phyloP scores from a whole-genome alignment of 1,284 basidiomycete species.

The Pterulicium gracile region DNA sequence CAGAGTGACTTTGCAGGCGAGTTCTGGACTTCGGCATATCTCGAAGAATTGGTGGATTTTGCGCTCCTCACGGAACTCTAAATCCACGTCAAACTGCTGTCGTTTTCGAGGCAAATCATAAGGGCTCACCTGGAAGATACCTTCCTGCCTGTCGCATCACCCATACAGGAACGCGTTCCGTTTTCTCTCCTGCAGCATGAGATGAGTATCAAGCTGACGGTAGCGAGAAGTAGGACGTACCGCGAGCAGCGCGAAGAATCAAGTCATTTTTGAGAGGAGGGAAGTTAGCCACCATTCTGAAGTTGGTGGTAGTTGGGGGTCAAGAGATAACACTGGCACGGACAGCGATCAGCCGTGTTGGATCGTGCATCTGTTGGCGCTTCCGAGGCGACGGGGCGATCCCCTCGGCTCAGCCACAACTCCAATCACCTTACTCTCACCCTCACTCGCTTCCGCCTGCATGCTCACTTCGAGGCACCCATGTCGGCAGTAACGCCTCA shows the following conservation, averaged over 20 bases:
- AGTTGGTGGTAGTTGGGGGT: background rate
- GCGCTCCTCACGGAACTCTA: constrained; percentile 82
- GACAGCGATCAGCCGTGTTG: background rate
- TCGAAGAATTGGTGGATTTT: constrained; percentile 87
- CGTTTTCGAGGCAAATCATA: background rate
- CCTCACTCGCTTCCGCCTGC: background rate
- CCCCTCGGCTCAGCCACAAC: background rate
- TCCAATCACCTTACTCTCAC: background rate
- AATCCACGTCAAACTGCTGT: constrained; percentile 3
- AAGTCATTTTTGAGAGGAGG: constrained; percentile 85
- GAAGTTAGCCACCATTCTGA: constrained; percentile 32
- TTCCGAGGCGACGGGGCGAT: background rate
- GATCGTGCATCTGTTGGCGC: background rate
- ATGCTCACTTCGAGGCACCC: background rate
- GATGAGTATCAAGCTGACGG: constrained; percentile 3
- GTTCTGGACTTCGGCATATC: constrained; percentile 78
- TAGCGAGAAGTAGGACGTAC: constrained; percentile 23
- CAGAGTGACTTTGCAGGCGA: constrained; percentile 81
- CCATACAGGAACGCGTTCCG: constrained; percentile 93
- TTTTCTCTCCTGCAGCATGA: constrained; percentile 77
- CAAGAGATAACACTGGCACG: background rate
- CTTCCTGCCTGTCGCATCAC: constrained; percentile 98
- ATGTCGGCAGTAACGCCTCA: constrained; percentile 40
- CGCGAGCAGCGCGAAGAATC: constrained; percentile 79
- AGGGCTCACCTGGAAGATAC: constrained; percentile 77